Evolutionary conservation across 441 rosid species (phyloP).

Genomic region (Populus hybrid): DNA sequence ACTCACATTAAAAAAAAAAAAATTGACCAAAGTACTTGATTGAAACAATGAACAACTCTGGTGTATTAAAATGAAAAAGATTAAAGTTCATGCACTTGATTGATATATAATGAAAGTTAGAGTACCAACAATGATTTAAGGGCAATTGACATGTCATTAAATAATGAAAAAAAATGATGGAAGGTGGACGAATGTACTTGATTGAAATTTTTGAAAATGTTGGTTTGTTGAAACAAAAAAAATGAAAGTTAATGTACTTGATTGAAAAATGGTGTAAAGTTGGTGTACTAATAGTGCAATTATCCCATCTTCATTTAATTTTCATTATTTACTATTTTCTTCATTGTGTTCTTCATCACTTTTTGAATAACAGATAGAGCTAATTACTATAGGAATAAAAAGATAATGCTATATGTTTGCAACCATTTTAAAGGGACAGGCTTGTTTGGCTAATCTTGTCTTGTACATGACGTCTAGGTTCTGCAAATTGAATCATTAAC

Average conservation of each 20-base stretch:
- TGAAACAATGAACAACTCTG: background rate
- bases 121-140: background rate
- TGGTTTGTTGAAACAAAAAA: background rate
- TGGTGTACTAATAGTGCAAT: background rate
- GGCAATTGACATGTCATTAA: background rate
- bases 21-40: background rate
- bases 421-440: background rate
- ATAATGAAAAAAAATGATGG: background rate
- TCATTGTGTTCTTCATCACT: too few species aligned
- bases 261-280: background rate
- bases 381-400: background rate
- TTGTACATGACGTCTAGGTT: constrained; percentile 44
- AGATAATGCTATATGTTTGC: background rate
- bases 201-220: background rate
- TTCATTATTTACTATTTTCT: background rate
- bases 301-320: background rate
- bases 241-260: background rate
- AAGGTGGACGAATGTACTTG: background rate
- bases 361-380: too few species aligned
- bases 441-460: constrained; percentile 11
- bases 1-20: background rate
- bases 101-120: background rate
- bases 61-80: background rate
- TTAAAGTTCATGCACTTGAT: background rate
- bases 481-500: constrained; percentile 61